A percentile compares a stretch with the other conserved stretches of the same genome.
Conservation (phyloP, 2,329 filamentous ascomycete genomes). For the Xylariaceae sp. region DNA sequence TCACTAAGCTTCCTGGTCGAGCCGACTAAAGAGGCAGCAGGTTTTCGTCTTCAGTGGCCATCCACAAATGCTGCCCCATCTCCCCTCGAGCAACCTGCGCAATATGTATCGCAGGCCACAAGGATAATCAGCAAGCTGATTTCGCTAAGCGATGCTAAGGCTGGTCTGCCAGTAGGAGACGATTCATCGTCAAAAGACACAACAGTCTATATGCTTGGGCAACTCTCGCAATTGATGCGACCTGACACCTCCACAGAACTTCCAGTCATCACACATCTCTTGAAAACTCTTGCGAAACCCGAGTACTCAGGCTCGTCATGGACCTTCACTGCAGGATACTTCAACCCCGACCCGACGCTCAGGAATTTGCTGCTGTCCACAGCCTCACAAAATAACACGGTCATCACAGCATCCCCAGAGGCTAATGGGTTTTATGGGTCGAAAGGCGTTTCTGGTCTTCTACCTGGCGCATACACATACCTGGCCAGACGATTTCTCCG, state of each 20-base stretch:
- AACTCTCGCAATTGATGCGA: conserved; percentile 83
- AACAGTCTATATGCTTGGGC: conserved; percentile 83
- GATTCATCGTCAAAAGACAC: conserved; percentile 59
- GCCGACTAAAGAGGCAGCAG: conserved; percentile 62
- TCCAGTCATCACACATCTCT: conserved; percentile 76
- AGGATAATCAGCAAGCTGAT: conserved; percentile 71
- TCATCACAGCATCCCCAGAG: conserved; percentile 90
- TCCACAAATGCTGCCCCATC: conserved; percentile 74
- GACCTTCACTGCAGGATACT: conserved; percentile 98
- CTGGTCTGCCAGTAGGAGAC: conserved; percentile 33
- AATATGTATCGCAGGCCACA: conserved; percentile 75
- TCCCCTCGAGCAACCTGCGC: conserved; percentile 72
- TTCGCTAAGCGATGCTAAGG: conserved; percentile 51
- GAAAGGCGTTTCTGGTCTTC: conserved; percentile 84
- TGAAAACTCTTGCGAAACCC: conserved; percentile 70
- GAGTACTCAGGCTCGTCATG: conserved; percentile 75
- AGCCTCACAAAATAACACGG: conserved; percentile 72
- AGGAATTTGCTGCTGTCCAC: conserved; percentile 80
- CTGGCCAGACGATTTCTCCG: conserved; percentile 83
- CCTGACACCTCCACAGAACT: conserved; percentile 88
- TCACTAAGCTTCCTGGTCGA: conserved; percentile 82
- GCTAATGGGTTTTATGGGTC: conserved; percentile 96
- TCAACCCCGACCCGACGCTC: conserved; percentile 90
- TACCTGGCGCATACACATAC: conserved; percentile 91
- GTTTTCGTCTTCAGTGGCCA: conserved; percentile 76